Base-by-base conservation (phyloP, 305 asterid species). In the Fraxinus angustifolia region DNA sequence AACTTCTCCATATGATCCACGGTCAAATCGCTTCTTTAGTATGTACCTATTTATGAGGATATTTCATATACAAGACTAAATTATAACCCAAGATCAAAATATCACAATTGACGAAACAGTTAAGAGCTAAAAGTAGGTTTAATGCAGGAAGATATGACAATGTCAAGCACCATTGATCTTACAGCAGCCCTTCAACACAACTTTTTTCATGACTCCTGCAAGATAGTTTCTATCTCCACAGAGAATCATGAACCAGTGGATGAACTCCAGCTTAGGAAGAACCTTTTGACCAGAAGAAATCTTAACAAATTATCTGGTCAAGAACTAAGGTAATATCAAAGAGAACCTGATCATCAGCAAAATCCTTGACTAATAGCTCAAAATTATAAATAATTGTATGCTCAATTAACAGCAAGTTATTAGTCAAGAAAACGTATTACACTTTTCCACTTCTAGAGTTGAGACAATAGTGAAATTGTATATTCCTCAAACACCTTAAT, bases 1-100 rank as follows among this genome's bases (percentile, higher is more conserved):
- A 88, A 96, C 99, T 91, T 96, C 99, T 79, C 99, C 99, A 87
- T 85, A 96, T 45, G 98, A 94, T 85, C 99, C 99, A 79, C 97
- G 98, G 79, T 86, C 98, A 91, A 93, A 96, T 90, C 95, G 91
- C 89, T 94, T 96, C 90, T 96, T 96, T 45, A 96, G 83, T 85
- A 93, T 93, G 92, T 96, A 96, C 89, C 99, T 96, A 83, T 21
- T 36, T 23, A 50, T 12, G 12, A 71, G 58, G 77, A 77, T 67
- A 81, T 77, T 56, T 80, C 33, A 33, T 26, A 3, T 30, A 11
- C 48, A 73, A 31, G 21, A 72, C 48, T n/a, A 65, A 38, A 12
- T 35, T 82, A 38, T 0, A 53, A 38, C 67, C 40, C 56, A 38
- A 60, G 70, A 83, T 53, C 23, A 79, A 30, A 53, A 72, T 26